Percentiles rank a stretch among this genome's conserved stretches.
phyloP scores from a whole-genome alignment of 2,329 filamentous ascomycete genomes.

The Ophiostoma populinum region DNA sequence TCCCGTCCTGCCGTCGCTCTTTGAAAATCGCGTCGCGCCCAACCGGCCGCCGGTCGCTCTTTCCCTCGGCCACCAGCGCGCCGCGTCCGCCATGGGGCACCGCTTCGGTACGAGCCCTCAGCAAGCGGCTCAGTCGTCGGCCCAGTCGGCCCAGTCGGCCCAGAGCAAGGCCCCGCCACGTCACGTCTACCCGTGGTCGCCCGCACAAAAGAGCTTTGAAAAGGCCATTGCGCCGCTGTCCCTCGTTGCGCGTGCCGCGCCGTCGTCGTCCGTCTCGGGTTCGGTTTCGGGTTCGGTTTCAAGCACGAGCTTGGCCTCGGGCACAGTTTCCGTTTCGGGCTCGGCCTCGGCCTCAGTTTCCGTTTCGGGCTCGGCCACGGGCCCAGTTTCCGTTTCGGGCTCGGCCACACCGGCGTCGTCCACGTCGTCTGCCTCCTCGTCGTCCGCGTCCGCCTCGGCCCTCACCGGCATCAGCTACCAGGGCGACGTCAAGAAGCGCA shows the following conservation, averaged over 20 bases:
- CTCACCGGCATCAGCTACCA: constrained; percentile 36
- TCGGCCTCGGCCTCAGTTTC: too few relatives aligned
- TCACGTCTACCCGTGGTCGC: constrained; percentile 37
- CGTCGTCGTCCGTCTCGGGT: constrained; percentile 9
- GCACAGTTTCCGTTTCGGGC: too few relatives aligned
- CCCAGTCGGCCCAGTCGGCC: too few relatives aligned
- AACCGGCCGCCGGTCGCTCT: not conserved
- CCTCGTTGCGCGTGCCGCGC: not conserved
- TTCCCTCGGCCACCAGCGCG: constrained; percentile 14
- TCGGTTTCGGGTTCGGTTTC: too few relatives aligned
- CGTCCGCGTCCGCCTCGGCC: constrained; percentile 11
- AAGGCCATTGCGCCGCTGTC: constrained; percentile 23
- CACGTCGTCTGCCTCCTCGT: constrained; percentile 9
- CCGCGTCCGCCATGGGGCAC: constrained; percentile 6
- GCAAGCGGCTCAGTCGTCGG: too few relatives aligned
- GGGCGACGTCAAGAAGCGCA: constrained; percentile 89
- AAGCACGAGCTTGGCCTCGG: too few relatives aligned
- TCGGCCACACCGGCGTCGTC: not conserved
- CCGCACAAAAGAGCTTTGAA: constrained; percentile 28
- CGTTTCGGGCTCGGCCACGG: too few relatives aligned
- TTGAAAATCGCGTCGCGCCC: constrained; percentile 44
- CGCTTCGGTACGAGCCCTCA: too few relatives aligned
- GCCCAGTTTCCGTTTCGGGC: too few relatives aligned
- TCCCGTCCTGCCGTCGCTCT: constrained; percentile 48
- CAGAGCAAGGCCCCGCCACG: constrained; percentile 35